Percentiles rank a stretch among this genome's conserved stretches.
Conservation (phyloP, 1,284 basidiomycete species). For the Pholiota adiposa region DNA sequence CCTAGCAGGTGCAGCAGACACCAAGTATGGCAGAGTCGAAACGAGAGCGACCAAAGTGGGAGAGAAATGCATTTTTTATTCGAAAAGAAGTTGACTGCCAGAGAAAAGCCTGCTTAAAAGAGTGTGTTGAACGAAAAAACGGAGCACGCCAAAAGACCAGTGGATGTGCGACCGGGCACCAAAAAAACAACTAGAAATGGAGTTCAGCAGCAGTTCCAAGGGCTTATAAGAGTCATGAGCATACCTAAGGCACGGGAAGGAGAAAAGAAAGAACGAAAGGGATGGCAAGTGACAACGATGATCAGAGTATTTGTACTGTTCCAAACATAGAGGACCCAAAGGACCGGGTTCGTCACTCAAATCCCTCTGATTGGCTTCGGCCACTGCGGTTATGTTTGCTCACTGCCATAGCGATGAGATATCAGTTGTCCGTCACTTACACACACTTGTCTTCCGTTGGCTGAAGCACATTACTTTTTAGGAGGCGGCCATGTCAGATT, state of each 20-base stretch:
- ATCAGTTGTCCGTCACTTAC: slow-evolving; percentile 16
- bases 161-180: slow-evolving; percentile 75
- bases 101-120: slow-evolving; percentile 51
- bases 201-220: slow-evolving; percentile 2
- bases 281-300: slow-evolving; percentile 26
- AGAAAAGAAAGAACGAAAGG: slow-evolving; percentile 31
- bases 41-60: slow-evolving; percentile 48
- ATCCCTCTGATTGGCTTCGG: slow-evolving; percentile 37
- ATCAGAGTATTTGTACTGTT: slow-evolving; percentile 34
- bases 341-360: slow-evolving; percentile 21
- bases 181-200: slow-evolving; percentile 39
- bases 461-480: not conserved
- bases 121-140: slow-evolving; percentile 39
- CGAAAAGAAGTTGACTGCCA: slow-evolving; percentile 38
- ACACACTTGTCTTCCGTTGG: slow-evolving; percentile 9
- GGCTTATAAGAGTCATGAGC: slow-evolving; percentile 18
- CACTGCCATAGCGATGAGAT: slow-evolving; percentile 37
- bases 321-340: slow-evolving; percentile 32
- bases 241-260: slow-evolving; percentile 38
- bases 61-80: slow-evolving; percentile 54
- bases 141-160: slow-evolving; percentile 49
- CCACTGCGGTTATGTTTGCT: slow-evolving; percentile 29
- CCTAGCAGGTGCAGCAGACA: slow-evolving; percentile 54
- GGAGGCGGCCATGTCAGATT: not conserved
- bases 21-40: slow-evolving; percentile 46